Base-by-base conservation (phyloP, 495 filamentous ascomycete species). In the Beverwykella pulmonaria region DNA sequence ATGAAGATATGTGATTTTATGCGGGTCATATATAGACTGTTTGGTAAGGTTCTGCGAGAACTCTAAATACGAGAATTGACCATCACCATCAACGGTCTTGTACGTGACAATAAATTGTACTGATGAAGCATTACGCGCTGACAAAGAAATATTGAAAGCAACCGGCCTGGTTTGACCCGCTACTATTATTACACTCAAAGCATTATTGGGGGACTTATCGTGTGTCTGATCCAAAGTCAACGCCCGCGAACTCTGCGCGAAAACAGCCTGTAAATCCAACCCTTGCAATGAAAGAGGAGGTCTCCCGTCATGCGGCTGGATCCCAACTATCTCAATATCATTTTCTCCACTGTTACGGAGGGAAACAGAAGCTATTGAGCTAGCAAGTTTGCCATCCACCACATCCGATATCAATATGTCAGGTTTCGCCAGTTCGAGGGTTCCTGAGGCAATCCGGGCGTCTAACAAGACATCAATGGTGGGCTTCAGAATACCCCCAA, bases 1-100 rank as follows among this genome's bases (percentile, higher is more conserved):
- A 67, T 86, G 85, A 53, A 84, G 73, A 65, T 80, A 85, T 10
- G 85, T 87, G 53, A 84, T 74, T 71, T 82, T 83, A 50, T 86
- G 84, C 12, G 84, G 77, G 14, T 81, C 75, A 59, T 76, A 77
- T 30, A 77, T 55, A 27, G 68, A 74, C 19, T 32, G 56, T 41
- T 57, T 63, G 64, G 47, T 74, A 27, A 67, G 59, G 44, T 22
- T 23, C 29, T 72, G 66, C 0, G 61, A 63, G 32, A 69, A 57
- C 6, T 22, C 9, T 27, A 72, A 52, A 27, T n/a, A 49, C 1
- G 58, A 63, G 5, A 46, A 2, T 20, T 47, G 39, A n/a, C 20
- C 26, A n/a, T 47, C 46, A 9, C 19, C 62, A 3, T 39, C 26
- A 23, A 39, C 36, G n/a, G 36, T 17, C 41, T 65, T 67, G 41